Base-by-base conservation (phyloP, 2,329 filamentous ascomycete species). In the Knufia fluminis region DNA sequence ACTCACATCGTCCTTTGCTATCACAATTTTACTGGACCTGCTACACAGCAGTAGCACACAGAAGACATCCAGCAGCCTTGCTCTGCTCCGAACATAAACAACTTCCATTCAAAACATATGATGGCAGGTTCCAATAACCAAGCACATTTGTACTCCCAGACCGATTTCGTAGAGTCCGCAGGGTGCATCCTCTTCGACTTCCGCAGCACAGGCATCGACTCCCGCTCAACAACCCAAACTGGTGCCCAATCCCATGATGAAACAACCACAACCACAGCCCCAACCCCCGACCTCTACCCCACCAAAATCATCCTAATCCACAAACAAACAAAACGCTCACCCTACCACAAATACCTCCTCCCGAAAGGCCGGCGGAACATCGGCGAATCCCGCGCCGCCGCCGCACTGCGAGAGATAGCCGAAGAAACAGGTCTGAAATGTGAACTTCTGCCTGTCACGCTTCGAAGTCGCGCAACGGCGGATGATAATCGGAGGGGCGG, bases 361-460 rank as follows among this genome's bases (percentile, higher is more conserved):
- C 59, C 61, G 9, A 59, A 60, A 17, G 61, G 61, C 8, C 54
- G 61, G 26, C 62, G 62, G 43, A 56, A 61, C 32, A 45, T 56
- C 19, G 53, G 53, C 12, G 61, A 63, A 39, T 50, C 52, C 10
- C 40, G 61, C 16, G 49, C 55, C 17, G 49, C 47, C 16, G 55
- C 60, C 9, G 61, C 61, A 6, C 12, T 62, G 17, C 58, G 60
- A 14, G 61, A 63, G 46, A 62, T 61, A 3, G 49, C 55, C 28
- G 61, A 63, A 44, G 61, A 62, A 45, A 57, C 54, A 14, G 48
- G 49, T 20, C 53, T 49, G 35, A 45, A 28, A 22, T 47, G 36
- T n/a, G 26, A 35, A 4, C 28, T 53, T 20, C 28, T 53, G 24
- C 48, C 42, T 20, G 33, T 47, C 19, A 48, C 16, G 17, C 38